Percentiles rank a stretch among this genome's conserved stretches.
Conservation (phyloP, 2,329 filamentous ascomycete species). For the Calonectria pauciramosa region DNA sequence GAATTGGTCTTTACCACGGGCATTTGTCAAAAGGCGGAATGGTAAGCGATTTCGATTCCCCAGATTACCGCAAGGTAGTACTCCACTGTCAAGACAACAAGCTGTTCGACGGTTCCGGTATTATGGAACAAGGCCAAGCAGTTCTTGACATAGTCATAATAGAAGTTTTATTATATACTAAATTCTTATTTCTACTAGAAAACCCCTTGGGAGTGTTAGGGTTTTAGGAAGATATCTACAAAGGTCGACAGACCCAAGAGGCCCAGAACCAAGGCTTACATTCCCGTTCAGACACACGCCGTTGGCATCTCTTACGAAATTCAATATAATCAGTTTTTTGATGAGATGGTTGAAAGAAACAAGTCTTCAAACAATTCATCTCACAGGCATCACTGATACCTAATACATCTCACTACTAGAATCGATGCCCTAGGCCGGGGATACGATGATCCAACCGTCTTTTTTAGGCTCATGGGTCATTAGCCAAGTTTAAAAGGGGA, state of each 20-base stretch:
- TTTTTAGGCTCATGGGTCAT: background rate
- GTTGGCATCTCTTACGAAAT: background rate
- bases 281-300: too few species aligned
- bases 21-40: background rate
- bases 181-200: too few species aligned
- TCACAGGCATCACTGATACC: background rate
- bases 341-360: background rate
- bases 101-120: background rate
- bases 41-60: background rate
- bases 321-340: background rate
- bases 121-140: background rate
- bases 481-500: background rate
- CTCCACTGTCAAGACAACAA: background rate
- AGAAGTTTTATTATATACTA: background rate
- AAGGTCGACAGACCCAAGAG: background rate
- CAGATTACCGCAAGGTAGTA: background rate
- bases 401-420: background rate
- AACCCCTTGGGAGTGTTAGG: background rate
- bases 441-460: background rate
- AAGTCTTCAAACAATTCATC: accelerated
- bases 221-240: background rate
- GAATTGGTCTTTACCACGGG: background rate
- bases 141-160: background rate
- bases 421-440: background rate
- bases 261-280: too few species aligned